Base-by-base conservation (phyloP, 768 basidiomycete genomes). In the Macrocybe gigantea region DNA sequence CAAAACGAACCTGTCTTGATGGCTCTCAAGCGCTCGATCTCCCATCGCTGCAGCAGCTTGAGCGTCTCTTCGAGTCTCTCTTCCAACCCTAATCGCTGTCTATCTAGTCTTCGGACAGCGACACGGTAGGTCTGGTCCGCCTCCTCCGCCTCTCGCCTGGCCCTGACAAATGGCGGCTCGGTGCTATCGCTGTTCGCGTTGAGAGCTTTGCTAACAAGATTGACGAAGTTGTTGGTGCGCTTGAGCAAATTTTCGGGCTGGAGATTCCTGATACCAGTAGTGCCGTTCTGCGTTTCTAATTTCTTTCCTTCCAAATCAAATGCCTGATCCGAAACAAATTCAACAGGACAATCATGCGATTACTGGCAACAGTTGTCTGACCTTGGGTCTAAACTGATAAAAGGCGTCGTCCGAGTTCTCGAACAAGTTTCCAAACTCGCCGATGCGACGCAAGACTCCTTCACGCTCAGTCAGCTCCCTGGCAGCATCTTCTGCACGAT, bases 341-440 rank as follows among this genome's bases (percentile, higher is more conserved):
- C 38, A 13, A 41, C 8, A 15, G 46, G 40, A 14, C 8, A 13
- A 12, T 14, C 22, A 22, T 22, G 22, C 22, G 22, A 22, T 8
- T 32, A n/a, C 34, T 37, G 33, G 13, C 30, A 12, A 8, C 47
- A 29, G 13, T 44, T 14, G 9, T 57, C 70, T 3, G 49, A 87
- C 88, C 76, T 85, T 89, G 14, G 83, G 79, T 11, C 89, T 71
- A 69, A 93, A 91, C 62, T 92, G 90, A 61, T 86, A 93, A 59
- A 77, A 91, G 1, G 86, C 87, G 54, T 88, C 88, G 37, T 87
- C 83, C 2, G 82, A 75, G 51, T 77, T 77, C 55, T 88, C 88
- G 53, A 88, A 92, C 45, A 77, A 74, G 58, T 93, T 93, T 7
- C 90, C 89, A 44, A 88, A 70, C 60, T 92, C 90, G 33, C 90